phyloP scores from a whole-genome alignment of 164 flowering plant genomes.

The Vitis labrusca region DNA sequence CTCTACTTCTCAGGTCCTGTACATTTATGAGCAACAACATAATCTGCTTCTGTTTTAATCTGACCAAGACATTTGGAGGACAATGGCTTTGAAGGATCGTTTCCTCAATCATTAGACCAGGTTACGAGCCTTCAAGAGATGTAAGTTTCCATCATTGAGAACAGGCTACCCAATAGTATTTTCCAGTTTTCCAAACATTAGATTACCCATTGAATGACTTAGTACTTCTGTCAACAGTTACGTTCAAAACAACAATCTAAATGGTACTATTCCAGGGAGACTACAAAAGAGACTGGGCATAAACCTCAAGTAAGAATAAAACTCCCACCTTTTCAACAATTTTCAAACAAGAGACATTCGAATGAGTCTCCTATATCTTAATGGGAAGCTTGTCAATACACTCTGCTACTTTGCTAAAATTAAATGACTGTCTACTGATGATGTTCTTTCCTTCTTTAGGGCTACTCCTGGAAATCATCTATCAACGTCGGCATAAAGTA shows the following conservation, averaged over 20 bases:
- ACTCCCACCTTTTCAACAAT: not conserved
- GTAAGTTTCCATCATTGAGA: constrained; percentile 34
- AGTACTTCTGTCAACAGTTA: constrained; percentile 36
- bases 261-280: constrained; percentile 36
- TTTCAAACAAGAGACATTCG: too few relatives aligned
- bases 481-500: not conserved
- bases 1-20: not conserved
- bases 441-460: constrained; percentile 1
- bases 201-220: not conserved
- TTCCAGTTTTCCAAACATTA: not conserved
- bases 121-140: constrained; percentile 51
- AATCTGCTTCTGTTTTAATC: not conserved
- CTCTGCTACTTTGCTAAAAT: not conserved
- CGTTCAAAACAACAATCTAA: constrained; percentile 69
- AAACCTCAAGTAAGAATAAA: constrained; percentile 40
- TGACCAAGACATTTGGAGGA: constrained; percentile 72
- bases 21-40: too few relatives aligned
- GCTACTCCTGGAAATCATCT: constrained; percentile 19
- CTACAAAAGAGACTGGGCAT: constrained; percentile 32
- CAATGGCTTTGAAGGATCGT: constrained; percentile 61
- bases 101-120: constrained; percentile 53
- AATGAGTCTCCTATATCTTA: too few relatives aligned
- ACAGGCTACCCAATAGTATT: not conserved
- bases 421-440: not conserved
- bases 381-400: not conserved